Evolutionary conservation across 139 green algal species (phyloP), one percentile per base, ranked within the genome.

Genomic region (Desmodesmus armatus): DNA sequence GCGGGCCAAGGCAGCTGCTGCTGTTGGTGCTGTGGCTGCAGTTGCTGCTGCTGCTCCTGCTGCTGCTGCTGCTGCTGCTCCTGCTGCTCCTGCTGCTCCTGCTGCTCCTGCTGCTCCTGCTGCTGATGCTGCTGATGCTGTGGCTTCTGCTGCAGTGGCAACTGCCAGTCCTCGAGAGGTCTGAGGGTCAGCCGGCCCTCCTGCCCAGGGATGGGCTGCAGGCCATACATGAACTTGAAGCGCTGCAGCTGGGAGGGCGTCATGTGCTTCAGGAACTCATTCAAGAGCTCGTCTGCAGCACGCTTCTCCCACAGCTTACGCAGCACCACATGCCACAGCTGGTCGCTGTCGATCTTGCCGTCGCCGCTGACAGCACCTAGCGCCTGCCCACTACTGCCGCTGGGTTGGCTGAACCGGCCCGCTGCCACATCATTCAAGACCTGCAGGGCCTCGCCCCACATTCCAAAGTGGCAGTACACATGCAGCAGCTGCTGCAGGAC

Each of bases 361-460:
- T 23, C 7, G 69, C 40, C 43, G 65, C 65, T 47, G 33, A 31
- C 69, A 23, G 9, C 21, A 25, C 1, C 60, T 51, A n/a, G n/a
- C n/a, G n/a, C n/a, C n/a, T n/a, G n/a, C n/a, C n/a, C n/a, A 33
- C 40, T 78, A 15, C 69, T 78, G 69, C 71, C 49, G 71, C 71
- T 78, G 19, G 39, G 58, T 39, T 40, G 37, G 19, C 33, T 47
- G 9, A 67, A 21, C 15, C 49, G 35, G 66, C 67, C 66, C 37
- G 51, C 81, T 40, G 66, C 51, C 51, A 87, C 43, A 47, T 81
- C 70, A 73, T 87, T 53, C 29, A 87, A 39, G 37, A 87, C 51
- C 19, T 44, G 17, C 44, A 87, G 51, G 43, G 71, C 81, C 81
- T 87, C 70, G 11, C 81, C 40, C 81, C 81, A 87, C 70, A 81